A percentile compares a stretch with the other conserved stretches of the same genome.
Conservation (phyloP, 176 grass and related monocot species). For the Cenchrus americanus region DNA sequence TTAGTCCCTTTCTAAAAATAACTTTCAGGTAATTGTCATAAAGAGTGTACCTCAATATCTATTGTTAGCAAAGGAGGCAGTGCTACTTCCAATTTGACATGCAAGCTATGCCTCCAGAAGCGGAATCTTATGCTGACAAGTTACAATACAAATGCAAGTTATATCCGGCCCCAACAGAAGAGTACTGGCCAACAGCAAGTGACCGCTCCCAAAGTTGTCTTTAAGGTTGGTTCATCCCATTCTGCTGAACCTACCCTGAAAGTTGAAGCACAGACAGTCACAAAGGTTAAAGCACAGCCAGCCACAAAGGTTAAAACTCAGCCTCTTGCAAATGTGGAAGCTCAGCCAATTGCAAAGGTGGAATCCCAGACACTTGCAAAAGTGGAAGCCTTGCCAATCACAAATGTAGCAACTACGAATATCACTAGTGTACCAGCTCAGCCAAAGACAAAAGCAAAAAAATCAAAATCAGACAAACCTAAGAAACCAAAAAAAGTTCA, state of each 20-base stretch:
- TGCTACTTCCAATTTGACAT: constrained; percentile 53
- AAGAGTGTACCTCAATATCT: constrained; percentile 65
- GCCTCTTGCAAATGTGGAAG: constrained; percentile 10
- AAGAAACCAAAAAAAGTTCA: constrained; percentile 59
- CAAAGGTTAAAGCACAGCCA: constrained; percentile 26
- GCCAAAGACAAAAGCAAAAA: constrained; percentile 49
- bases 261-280: constrained; percentile 13
- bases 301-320: constrained; percentile 28
- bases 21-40: constrained; percentile 81
- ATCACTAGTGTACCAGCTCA: constrained; percentile 30
- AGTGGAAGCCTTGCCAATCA: constrained; percentile 26
- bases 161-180: constrained; percentile 45
- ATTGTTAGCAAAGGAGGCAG: constrained; percentile 42
- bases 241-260: constrained; percentile 42
- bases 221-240: constrained; percentile 58
- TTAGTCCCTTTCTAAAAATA: constrained; percentile 41
- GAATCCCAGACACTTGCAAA: constrained; percentile 34
- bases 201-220: constrained; percentile 49
- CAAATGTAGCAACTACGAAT: constrained; percentile 30
- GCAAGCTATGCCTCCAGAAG: constrained; percentile 71
- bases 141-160: constrained; percentile 42
- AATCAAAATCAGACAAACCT: constrained; percentile 43
- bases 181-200: constrained; percentile 43
- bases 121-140: constrained; percentile 49
- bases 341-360: neutral